These are phyloP conservation scores for Kurtzmaniella cleridarum DNA, from an alignment of 805 yeast genomes.

Conservation along the genomic window DNA sequence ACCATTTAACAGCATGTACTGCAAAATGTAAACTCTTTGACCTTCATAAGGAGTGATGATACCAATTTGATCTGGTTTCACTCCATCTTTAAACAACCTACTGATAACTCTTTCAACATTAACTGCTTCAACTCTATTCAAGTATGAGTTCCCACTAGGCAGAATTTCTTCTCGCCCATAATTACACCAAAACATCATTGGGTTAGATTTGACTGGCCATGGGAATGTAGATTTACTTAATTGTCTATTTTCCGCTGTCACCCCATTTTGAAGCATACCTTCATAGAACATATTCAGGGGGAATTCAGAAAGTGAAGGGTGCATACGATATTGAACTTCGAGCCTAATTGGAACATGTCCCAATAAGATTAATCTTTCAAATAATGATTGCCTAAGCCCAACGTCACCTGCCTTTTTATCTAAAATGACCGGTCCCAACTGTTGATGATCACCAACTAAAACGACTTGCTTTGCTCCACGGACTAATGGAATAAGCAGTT, in stretches of 20 bases:
- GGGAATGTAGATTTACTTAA: constrained; percentile 59
- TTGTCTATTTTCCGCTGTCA: constrained; percentile 67
- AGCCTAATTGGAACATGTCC: constrained; percentile 83
- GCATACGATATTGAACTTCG: constrained; percentile 94
- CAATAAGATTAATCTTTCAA: constrained; percentile 75
- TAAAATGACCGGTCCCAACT: constrained; percentile 85
- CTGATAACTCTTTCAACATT: constrained; percentile 78
- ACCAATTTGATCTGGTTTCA: constrained; percentile 78
- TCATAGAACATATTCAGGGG: constrained; percentile 91
- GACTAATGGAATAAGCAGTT: constrained; percentile 80
- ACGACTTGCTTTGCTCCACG: constrained; percentile 87
- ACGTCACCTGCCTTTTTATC: constrained; percentile 80
- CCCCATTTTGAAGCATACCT: constrained; percentile 89
- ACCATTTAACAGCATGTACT: constrained; percentile 71
- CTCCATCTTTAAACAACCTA: constrained; percentile 67
- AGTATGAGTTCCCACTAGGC: constrained; percentile 70
- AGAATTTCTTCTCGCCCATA: constrained; percentile 87
- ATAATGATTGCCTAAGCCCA: constrained; percentile 79
- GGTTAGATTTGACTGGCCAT: constrained; percentile 82
- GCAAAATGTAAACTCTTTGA: constrained; percentile 76
- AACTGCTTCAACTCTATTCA: constrained; percentile 87
- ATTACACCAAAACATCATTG: constrained; percentile 96
- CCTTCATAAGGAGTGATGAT: constrained; percentile 94
- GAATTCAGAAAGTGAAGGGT: constrained; percentile 81
- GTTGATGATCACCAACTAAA: constrained; percentile 93